These are phyloP conservation scores for Nannochloropsis oceanica DNA, from an alignment of 108 stramenopile genomes.

Conservation along the genomic window DNA sequence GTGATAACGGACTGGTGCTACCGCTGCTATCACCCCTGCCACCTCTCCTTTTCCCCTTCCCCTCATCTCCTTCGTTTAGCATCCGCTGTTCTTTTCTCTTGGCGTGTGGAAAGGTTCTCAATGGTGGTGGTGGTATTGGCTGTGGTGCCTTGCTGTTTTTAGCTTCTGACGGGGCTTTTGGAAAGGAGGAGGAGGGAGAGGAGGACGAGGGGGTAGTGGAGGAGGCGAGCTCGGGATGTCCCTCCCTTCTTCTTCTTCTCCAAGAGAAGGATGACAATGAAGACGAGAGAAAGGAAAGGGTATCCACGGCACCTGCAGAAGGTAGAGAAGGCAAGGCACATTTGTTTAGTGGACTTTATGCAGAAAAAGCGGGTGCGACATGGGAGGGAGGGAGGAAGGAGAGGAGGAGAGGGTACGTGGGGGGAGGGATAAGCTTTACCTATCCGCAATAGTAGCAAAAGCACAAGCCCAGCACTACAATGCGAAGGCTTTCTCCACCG, in stretches of 20 bases:
- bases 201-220: background rate
- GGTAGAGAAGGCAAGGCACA: too few species aligned
- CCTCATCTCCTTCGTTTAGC: too few species aligned
- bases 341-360: background rate
- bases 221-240: background rate
- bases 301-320: background rate
- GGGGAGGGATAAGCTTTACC: background rate
- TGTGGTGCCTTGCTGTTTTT: too few species aligned
- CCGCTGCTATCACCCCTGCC: too few species aligned
- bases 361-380: background rate
- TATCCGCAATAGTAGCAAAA: background rate
- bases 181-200: background rate
- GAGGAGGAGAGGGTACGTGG: background rate
- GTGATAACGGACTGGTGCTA: too few species aligned
- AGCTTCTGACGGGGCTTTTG: too few species aligned
- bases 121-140: too few species aligned
- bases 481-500: background rate
- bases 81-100: too few species aligned
- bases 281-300: background rate
- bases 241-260: background rate
- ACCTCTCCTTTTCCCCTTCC: too few species aligned
- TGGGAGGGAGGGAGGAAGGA: background rate
- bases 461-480: background rate
- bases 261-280: background rate
- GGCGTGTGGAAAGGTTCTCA: too few species aligned